Base-by-base conservation (phyloP, 768 basidiomycete species). In the Psilocybe subaeruginosa region DNA sequence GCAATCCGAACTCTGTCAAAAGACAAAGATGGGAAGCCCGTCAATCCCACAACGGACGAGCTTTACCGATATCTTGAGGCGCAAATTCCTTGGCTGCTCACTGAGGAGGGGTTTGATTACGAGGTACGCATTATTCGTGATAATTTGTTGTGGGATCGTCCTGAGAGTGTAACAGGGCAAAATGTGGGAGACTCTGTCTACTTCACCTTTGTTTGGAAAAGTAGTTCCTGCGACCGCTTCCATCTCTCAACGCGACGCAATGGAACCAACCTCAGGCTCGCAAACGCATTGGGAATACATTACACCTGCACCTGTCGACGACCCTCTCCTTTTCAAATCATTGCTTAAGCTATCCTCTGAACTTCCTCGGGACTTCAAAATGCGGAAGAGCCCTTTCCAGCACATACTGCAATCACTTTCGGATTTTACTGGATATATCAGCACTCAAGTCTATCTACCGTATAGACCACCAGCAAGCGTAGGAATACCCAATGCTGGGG, bases 381-480 rank as follows among this genome's bases (percentile, higher is more conserved):
- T 73, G 8, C 70, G 68, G 49, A 67, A 72, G 27, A 79, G 73
- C 47, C 76, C 80, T 6, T 78, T 79, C 67, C 88, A 90, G 66
- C 81, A 86, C 66, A 86, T 87, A 8, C 75, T 92, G 6, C 83
- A 92, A 69, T 71, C 83, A 0, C 78, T 92, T 41, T 81, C 88
- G 1, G 87, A 91, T 66, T 82, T 93, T 62, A 93, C 91, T 0
- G 91, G 92, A 4, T 92, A 91, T 71, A 83, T 93, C 68, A 88
- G 89, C 59, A 82, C 89, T 8, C 89, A 92, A 65, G 83, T 89
- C 2, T 93, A 92, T 68, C 69, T 80, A 31, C 78, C 83, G 11
- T 84, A 78, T 66, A 77, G 76, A 46, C 66, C 76, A 2, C 64
- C 69, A 3, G 64, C 66, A 46, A 73, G 72, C 4, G 54, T 66